Base-by-base conservation (phyloP, 2,329 filamentous ascomycete species). In the Penicillium sp. region DNA sequence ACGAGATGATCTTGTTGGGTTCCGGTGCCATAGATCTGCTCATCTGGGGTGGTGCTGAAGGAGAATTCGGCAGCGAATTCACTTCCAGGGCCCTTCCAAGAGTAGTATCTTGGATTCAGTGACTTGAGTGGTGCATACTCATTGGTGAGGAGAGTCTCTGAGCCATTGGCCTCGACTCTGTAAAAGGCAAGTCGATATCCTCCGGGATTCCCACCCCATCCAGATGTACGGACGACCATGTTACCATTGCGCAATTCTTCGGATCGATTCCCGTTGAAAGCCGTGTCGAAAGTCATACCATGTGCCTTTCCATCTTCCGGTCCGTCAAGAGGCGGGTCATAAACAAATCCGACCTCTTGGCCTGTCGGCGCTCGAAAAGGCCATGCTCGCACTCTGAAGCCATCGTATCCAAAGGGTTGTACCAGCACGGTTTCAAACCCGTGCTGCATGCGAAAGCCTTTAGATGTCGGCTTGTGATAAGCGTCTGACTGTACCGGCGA, bases 11-110 rank as follows among this genome's bases (percentile, higher is more conserved):
- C 83, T 59, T 87, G 84, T 54, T 87, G 86, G 64, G 86, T 84
- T 0, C 85, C 85, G 79, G 86, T 87, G 29, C 85, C 85, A 62
- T 79, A 87, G 13, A 87, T 79, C 62, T 80, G 81, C 65, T 87
- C 85, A n/a, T 62, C 57, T 1, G 67, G 65, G 0, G 70, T 69
- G n/a, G 66, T 69, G 36, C 61, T 61, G 57, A 72, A 75, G 1
- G 71, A 72, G 54, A 72, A 75, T 5, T 70, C 67, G 8, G 72
- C 68, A 1, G 57, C 58, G 46, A 75, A 75, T 38, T 74, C 72
- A 24, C 69, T 70, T 2, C 71, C 70, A 0, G 67, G 63, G 2
- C 67, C 67, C 14, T 60, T 65, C 69, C 71, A 74, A 0, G 59
- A 65, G 53, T 75, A 74, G 45, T 71, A 73, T 7, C 72, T 59